A percentile compares a stretch with the other conserved stretches of the same genome.
Evolutionary conservation across 805 yeast genomes (phyloP).

Genomic region (Pichia insulana): DNA sequence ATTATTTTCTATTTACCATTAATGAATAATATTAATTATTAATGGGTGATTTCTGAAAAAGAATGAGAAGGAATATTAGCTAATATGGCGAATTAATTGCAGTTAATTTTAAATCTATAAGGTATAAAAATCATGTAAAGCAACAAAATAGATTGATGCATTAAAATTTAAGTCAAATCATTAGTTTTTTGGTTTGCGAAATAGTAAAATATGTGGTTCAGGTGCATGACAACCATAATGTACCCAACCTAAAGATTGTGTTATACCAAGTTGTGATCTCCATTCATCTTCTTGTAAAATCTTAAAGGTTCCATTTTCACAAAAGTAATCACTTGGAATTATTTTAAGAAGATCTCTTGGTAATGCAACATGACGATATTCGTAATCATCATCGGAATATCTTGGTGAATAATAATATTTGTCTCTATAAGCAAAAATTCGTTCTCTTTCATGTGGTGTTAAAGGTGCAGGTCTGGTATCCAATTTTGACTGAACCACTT

Average conservation of each 20-base stretch:
- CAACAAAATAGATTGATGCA: too few species aligned
- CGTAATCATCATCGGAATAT: constrained; percentile 85
- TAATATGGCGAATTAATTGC: too few species aligned
- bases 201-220: constrained; percentile 91
- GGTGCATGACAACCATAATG: constrained; percentile 98
- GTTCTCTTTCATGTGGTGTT: constrained; percentile 74
- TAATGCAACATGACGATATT: constrained; percentile 93
- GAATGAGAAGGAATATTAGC: too few species aligned
- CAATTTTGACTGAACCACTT: background rate
- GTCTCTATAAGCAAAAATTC: constrained; percentile 85
- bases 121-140: too few species aligned
- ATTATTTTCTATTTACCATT: too few species aligned
- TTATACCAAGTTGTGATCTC: constrained; percentile 90
- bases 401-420: constrained; percentile 90
- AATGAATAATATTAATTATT: too few species aligned
- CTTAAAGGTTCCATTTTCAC: constrained; percentile 88
- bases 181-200: constrained; percentile 49
- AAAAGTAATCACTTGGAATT: constrained; percentile 90
- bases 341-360: constrained; percentile 94
- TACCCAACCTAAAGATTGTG: constrained; percentile 96
- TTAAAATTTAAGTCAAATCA: too few species aligned
- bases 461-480: constrained; percentile 46
- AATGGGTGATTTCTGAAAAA: too few species aligned
- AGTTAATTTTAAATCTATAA: too few species aligned
- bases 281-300: constrained; percentile 92